Percentiles rank a stretch among this genome's conserved stretches.
phyloP scores from a whole-genome alignment of 768 basidiomycete genomes.

The Boletus speciosus region DNA sequence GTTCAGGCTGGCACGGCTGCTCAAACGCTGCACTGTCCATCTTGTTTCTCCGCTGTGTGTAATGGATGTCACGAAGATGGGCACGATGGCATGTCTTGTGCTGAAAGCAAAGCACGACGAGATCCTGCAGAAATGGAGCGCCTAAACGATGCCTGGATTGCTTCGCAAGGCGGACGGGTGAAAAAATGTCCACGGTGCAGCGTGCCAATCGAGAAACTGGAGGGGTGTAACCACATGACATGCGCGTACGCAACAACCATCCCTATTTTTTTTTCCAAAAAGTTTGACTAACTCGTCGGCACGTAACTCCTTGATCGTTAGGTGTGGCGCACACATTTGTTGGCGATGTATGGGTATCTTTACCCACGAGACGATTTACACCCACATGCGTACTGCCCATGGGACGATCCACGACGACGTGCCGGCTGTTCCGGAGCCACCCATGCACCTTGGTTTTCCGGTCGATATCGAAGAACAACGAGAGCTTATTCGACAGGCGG shows the following conservation, averaged over 20 bases:
- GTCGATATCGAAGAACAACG: slow-evolving; percentile 23
- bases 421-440: slow-evolving; percentile 1
- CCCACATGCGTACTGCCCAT: slow-evolving; percentile 37
- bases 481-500: slow-evolving; percentile 13
- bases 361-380: slow-evolving; percentile 26
- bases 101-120: slow-evolving; percentile 33
- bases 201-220: slow-evolving; percentile 61
- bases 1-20: slow-evolving; percentile 37
- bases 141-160: slow-evolving; percentile 59
- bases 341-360: slow-evolving; percentile 59
- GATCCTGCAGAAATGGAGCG: slow-evolving; percentile 46
- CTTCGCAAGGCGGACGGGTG: slow-evolving; percentile 49
- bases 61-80: slow-evolving; percentile 54
- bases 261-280: background rate
- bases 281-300: background rate
- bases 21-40: slow-evolving; percentile 55
- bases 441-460: slow-evolving; percentile 7
- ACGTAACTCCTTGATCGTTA: slow-evolving; percentile 13
- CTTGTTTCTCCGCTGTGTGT: slow-evolving; percentile 65
- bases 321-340: slow-evolving; percentile 74
- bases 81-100: slow-evolving; percentile 63
- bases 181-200: slow-evolving; percentile 72
- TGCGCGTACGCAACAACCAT: slow-evolving; percentile 37
- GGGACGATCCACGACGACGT: slow-evolving; percentile 26
- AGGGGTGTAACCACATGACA: slow-evolving; percentile 79